Percentiles rank a stretch among this genome's conserved stretches.
Conservation (phyloP, 148 eudicot genomes). For the Persicaria tinctoria region DNA sequence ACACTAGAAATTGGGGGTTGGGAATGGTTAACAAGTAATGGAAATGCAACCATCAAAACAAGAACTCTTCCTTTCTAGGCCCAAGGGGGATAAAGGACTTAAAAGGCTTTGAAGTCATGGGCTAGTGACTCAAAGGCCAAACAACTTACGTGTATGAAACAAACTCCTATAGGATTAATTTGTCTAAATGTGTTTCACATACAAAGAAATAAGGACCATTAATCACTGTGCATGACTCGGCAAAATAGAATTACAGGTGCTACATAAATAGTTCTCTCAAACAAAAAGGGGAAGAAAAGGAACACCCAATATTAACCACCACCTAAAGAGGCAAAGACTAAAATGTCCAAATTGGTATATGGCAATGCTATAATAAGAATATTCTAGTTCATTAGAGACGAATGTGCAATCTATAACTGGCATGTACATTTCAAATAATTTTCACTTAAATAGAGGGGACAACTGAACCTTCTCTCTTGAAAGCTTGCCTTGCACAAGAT, state of each 20-base stretch:
- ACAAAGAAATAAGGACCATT: background rate
- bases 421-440: background rate
- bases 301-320: background rate
- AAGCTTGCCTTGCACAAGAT: slow-evolving; percentile 96
- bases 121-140: no score
- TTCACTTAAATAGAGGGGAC: slow-evolving; percentile 17
- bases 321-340: background rate
- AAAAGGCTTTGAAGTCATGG: no score
- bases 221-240: background rate
- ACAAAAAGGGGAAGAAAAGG: background rate
- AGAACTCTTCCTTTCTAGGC: no score
- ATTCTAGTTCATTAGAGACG: background rate
- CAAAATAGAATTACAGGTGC: background rate
- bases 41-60: no score
- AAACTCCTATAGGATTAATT: background rate
- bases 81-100: no score
- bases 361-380: background rate
- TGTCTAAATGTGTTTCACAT: background rate
- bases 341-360: background rate
- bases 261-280: background rate
- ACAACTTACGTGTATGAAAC: background rate
- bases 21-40: no score
- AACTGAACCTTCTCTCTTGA: slow-evolving; percentile 68
- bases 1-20: no score
- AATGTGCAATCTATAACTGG: background rate